Conservation (phyloP, 192 early-diverging fungal genomes). For the Chytriomyces sp. region DNA sequence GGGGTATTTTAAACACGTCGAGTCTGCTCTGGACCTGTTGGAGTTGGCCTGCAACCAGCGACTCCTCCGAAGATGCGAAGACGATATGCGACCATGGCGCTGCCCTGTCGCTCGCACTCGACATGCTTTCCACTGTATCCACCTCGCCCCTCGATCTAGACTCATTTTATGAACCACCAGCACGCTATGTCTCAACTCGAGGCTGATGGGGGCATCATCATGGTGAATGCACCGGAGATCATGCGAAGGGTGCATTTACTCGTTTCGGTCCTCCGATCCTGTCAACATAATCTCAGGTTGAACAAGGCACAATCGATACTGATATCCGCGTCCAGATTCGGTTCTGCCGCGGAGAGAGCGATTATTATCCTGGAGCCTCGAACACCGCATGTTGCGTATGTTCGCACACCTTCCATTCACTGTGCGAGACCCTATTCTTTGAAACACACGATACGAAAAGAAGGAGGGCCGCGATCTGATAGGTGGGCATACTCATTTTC, state of each 20-base stretch:
- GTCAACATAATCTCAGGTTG: conserved; percentile 7
- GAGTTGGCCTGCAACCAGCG: no score
- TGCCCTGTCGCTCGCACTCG: background rate
- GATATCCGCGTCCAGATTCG: conserved; percentile 39
- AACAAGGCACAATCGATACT: conserved; percentile 10
- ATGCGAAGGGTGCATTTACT: background rate
- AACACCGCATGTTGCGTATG: conserved; percentile 69
- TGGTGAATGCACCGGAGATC: conserved; percentile 4
- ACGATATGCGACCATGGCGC: background rate
- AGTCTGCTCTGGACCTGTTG: no score
- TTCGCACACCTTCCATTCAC: conserved; percentile 67
- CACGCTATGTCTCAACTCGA: background rate
- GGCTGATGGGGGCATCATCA: background rate
- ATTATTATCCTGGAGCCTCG: conserved; percentile 81
- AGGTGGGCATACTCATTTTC: conserved; percentile 15
- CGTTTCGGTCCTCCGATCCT: background rate
- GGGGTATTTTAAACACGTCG: no score
- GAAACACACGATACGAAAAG: conserved; percentile 81
- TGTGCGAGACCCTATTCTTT: conserved; percentile 88
- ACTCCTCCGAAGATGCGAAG: background rate
- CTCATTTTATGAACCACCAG: conserved; percentile 4
- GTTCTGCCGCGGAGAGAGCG: conserved; percentile 70
- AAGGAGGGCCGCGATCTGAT: conserved; percentile 42
- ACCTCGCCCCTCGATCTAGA: background rate
- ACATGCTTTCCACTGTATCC: background rate